Percentiles rank a stretch among this genome's conserved stretches.
phyloP scores from a whole-genome alignment of 805 yeast species.

The Suhomyces pyralidae region DNA sequence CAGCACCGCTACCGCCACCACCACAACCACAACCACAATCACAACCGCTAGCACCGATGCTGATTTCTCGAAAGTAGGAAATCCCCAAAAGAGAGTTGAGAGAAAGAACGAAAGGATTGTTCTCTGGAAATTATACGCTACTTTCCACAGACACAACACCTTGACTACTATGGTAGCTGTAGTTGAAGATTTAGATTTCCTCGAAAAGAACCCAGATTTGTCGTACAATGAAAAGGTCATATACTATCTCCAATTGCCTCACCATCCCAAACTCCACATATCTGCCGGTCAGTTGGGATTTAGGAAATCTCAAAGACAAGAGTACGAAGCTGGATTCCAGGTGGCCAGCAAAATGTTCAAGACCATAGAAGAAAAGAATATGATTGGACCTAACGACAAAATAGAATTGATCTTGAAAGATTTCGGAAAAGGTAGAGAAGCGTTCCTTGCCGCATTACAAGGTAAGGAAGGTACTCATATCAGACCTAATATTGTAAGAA shows the following conservation, averaged over 20 bases:
- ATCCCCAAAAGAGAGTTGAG: slow-evolving; percentile 1
- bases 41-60: neutral
- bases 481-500: slow-evolving; percentile 61
- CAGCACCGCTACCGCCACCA: neutral
- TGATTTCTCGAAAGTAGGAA: neutral
- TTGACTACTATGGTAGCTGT: slow-evolving; percentile 72
- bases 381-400: slow-evolving; percentile 49
- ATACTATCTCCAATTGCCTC: slow-evolving; percentile 76
- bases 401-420: slow-evolving; percentile 77
- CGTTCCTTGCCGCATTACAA: slow-evolving; percentile 75
- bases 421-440: slow-evolving; percentile 87
- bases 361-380: slow-evolving; percentile 60
- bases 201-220: slow-evolving; percentile 52
- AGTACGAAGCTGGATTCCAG: slow-evolving; percentile 90
- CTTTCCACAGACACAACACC: slow-evolving; percentile 80
- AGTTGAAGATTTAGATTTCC: slow-evolving; percentile 58
- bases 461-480: slow-evolving; percentile 84
- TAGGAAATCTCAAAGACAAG: slow-evolving; percentile 85
- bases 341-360: slow-evolving; percentile 72
- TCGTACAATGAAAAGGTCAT: slow-evolving; percentile 69
- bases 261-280: slow-evolving; percentile 63
- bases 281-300: slow-evolving; percentile 88
- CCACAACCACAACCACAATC: neutral
- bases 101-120: slow-evolving; percentile 35
- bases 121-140: slow-evolving; percentile 71